phyloP scores from a whole-genome alignment of 176 grass and related monocot genomes.

The Zizania latifolia region DNA sequence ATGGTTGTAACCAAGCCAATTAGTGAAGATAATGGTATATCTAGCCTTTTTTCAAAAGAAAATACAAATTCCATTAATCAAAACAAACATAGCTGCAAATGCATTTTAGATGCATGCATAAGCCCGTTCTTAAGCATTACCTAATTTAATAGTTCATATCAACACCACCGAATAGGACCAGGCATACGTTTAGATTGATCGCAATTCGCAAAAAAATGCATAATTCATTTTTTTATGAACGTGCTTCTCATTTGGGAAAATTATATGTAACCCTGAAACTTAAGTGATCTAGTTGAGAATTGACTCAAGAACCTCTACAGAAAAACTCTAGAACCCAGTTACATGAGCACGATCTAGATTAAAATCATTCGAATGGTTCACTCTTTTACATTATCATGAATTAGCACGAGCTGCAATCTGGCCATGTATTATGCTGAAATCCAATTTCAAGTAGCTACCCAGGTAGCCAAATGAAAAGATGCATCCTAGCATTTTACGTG shows the following conservation, averaged over 20 bases:
- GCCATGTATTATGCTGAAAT: neutral
- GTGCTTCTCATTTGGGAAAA: neutral
- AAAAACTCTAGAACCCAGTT: neutral
- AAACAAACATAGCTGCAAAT: too few relatives aligned
- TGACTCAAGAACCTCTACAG: neutral
- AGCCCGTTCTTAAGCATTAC: constrained; percentile 6
- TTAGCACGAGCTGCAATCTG: too few relatives aligned
- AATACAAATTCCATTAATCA: neutral
- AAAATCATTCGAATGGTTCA: neutral
- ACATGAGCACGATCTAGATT: neutral
- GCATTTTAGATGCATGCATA: neutral
- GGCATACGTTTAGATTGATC: neutral
- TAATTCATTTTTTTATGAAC: neutral
- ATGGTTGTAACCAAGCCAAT: neutral
- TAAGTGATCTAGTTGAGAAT: neutral
- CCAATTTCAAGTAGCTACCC: neutral
- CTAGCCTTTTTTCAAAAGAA: neutral
- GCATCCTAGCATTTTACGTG: neutral
- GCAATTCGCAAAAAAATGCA: neutral
- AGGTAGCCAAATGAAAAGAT: neutral
- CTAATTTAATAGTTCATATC: neutral
- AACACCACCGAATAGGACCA: neutral
- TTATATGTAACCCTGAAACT: neutral
- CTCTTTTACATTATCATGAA: neutral
- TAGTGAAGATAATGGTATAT: neutral